phyloP scores from a whole-genome alignment of 2,329 filamentous ascomycete genomes.

The Aspergillus eucalypticola region DNA sequence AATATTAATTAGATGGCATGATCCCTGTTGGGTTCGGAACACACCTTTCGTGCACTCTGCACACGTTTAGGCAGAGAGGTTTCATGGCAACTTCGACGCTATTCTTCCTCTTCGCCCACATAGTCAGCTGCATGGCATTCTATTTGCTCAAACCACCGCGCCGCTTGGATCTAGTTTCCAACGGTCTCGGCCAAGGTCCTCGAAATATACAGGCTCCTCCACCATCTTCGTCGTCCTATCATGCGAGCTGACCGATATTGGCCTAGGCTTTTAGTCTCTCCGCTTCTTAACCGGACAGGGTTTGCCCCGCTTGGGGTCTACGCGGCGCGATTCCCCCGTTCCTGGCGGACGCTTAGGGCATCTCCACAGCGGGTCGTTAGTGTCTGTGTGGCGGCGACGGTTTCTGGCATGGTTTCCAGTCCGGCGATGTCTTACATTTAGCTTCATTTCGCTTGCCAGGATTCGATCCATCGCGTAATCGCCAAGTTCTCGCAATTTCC shows the following conservation, averaged over 20 bases:
- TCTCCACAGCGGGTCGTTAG: neutral
- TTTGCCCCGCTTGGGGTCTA: neutral
- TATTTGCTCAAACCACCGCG: neutral
- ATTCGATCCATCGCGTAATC: neutral
- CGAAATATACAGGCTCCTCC: neutral
- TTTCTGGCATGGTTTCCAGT: neutral
- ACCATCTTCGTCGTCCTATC: neutral
- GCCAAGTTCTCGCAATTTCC: neutral
- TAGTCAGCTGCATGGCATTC: neutral
- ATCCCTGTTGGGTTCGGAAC: neutral
- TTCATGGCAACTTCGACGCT: neutral
- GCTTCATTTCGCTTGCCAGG: neutral
- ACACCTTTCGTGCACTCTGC: neutral
- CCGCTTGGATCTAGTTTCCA: neutral
- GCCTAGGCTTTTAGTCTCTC: neutral
- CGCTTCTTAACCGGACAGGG: neutral
- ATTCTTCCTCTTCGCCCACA: neutral
- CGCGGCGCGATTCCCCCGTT: neutral
- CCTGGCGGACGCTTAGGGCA: neutral
- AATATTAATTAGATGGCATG: neutral
- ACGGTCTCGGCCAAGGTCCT: neutral
- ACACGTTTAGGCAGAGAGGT: neutral
- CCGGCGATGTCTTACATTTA: neutral
- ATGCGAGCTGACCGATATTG: neutral
- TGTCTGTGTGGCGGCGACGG: neutral